Base-by-base conservation (phyloP, 2,329 filamentous ascomycete genomes). In the Exophiala sideris region DNA sequence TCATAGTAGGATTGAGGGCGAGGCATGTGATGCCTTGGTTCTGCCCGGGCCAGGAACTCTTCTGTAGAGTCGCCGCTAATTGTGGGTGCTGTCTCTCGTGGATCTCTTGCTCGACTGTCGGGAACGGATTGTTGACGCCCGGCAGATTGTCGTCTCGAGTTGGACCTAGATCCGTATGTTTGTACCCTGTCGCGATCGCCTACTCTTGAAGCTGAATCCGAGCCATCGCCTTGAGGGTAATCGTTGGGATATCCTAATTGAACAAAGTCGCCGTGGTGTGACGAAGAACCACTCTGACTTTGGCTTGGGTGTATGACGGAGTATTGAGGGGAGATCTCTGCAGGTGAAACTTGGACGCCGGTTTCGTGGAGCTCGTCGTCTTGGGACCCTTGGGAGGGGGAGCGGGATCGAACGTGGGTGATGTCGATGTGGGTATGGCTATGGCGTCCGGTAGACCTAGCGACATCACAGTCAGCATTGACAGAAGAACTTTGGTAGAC, bases 61-160 rank as follows among this genome's bases (percentile, higher is more conserved):
- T 88, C 83, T 16, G 76, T 77, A 34, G 80, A 80, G 68, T 87
- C 86, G 74, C 81, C 77, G 68, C 79, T 87, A 74, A 82, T 81
- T 51, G 82, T 75, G 60, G 55, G 58, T 21, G 58, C 56, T 34
- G 48, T 53, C 16, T 62, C 55, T 50, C 55, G 58, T 46, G 52
- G 33, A n/a, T 52, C 38, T 38, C 59, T 34, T 5, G 57, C 51
- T 33, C 59, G 54, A 36, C 54, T 57, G 36, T 49, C 52, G 33
- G 56, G 79, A 63, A 70, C 70, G 55, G 71, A 65, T 45, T 70
- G 69, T 50, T 69, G 70, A 52, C 72, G 73, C 48, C 64, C 66
- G 24, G 62, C 53, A 55, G 70, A 63, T 42, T 73, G 69, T 50
- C 70, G 70, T 50, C 65, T 60, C 33, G 72, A 74, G 55, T 68